Evolutionary conservation across 345 rosid genomes (phyloP).

Genomic region (Populus pruinosa): DNA sequence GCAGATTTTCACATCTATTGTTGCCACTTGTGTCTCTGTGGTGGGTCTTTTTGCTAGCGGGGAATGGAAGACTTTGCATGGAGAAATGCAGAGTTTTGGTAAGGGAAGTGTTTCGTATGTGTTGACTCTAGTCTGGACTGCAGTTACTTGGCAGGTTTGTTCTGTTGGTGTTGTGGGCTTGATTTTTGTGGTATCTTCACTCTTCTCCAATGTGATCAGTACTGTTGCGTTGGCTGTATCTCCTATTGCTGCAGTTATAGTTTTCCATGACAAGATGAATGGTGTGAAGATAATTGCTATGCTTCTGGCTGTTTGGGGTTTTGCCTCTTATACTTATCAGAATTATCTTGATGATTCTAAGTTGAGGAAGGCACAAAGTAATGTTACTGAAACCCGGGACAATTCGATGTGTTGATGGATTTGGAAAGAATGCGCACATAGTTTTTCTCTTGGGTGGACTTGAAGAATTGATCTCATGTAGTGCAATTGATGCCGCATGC

Average conservation of each 20-base stretch:
- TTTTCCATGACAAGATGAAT: slow-evolving; percentile 61
- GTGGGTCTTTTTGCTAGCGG: slow-evolving; percentile 59
- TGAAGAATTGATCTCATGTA: no score
- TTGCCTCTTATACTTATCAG: slow-evolving; percentile 54
- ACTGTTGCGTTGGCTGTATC: slow-evolving; percentile 58
- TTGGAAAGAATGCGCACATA: background rate
- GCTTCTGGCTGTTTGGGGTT: slow-evolving; percentile 65
- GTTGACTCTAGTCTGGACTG: slow-evolving; percentile 51
- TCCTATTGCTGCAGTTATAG: slow-evolving; percentile 50
- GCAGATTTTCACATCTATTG: slow-evolving; percentile 54
- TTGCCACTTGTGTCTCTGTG: slow-evolving; percentile 39
- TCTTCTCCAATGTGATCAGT: slow-evolving; percentile 71
- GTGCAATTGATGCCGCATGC: no score
- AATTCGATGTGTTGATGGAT: slow-evolving; percentile 18
- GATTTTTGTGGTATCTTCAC: slow-evolving; percentile 62
- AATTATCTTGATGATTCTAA: slow-evolving; percentile 52
- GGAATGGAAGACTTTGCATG: slow-evolving; percentile 60
- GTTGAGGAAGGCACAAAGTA: slow-evolving; percentile 31
- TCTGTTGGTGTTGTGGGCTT: slow-evolving; percentile 70
- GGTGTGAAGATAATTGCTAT: slow-evolving; percentile 60
- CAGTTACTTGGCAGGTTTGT: slow-evolving; percentile 64
- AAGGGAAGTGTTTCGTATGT: slow-evolving; percentile 50
- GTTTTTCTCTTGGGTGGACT: background rate
- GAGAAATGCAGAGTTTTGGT: slow-evolving; percentile 46
- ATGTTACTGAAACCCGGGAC: slow-evolving; percentile 4